Percentiles rank a stretch among this genome's conserved stretches.
These are phyloP conservation scores for Mesembryanthemum crystallinum DNA, from an alignment of 148 eudicot genomes.

Conservation along the genomic window DNA sequence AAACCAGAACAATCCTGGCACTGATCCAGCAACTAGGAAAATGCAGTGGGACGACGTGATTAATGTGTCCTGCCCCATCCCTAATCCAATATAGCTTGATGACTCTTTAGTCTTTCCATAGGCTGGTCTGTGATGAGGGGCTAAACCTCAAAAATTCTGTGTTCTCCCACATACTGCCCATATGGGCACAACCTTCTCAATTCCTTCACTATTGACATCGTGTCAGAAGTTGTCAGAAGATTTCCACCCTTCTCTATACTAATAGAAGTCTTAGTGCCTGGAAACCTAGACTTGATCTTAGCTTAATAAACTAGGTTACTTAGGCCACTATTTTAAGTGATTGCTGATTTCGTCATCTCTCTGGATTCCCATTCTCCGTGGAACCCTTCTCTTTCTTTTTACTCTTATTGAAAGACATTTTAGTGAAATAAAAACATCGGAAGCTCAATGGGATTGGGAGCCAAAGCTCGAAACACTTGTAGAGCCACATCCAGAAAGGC, in stretches of 20 bases:
- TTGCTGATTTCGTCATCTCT: neutral
- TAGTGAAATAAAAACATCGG: too few relatives aligned
- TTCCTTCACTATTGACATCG: neutral
- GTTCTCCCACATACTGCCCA: neutral
- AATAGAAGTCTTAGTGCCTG: neutral
- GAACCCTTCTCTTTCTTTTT: too few relatives aligned
- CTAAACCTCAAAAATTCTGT: neutral
- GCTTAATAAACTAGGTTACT: neutral
- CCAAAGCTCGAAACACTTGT: too few relatives aligned
- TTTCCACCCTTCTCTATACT: neutral
- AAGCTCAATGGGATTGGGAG: too few relatives aligned
- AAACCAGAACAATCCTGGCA: neutral
- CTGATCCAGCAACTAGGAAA: neutral
- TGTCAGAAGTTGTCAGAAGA: too few relatives aligned
- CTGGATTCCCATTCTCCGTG: too few relatives aligned
- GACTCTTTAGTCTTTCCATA: neutral
- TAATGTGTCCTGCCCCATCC: neutral
- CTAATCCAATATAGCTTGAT: neutral
- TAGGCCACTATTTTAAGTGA: neutral
- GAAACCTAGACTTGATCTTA: neutral
- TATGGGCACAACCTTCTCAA: neutral
- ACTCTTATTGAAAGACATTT: too few relatives aligned
- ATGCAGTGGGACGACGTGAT: neutral
- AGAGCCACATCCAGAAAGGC: too few relatives aligned
- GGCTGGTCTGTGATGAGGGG: neutral